Conservation (phyloP, 2,329 filamentous ascomycete species). For the Trichoderma atrobrunneum region DNA sequence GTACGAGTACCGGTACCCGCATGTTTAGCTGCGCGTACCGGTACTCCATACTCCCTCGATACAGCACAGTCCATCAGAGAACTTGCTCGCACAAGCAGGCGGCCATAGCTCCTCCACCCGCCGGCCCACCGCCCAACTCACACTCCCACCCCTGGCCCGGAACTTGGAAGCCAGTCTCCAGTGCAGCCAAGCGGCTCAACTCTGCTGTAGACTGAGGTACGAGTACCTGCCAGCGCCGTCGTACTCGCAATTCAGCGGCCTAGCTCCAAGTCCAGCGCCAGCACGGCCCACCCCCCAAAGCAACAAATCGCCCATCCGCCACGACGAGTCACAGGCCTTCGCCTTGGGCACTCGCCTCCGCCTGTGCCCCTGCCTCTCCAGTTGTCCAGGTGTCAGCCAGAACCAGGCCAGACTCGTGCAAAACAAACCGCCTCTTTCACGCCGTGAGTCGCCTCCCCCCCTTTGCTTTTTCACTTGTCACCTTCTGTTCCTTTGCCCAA, state of each 20-base stretch:
- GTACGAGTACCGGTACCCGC: neutral
- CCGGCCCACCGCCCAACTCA: neutral
- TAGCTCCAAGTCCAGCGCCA: neutral
- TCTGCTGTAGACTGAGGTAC: too few species aligned
- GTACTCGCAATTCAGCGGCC: neutral
- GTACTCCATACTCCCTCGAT: neutral
- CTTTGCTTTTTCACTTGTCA: slow-evolving; percentile 18
- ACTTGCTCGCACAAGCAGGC: neutral
- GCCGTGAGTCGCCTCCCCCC: slow-evolving; percentile 22
- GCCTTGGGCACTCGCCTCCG: slow-evolving; percentile 3
- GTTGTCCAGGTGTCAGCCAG: slow-evolving; percentile 17
- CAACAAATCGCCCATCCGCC: neutral
- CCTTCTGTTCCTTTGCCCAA: slow-evolving; percentile 21
- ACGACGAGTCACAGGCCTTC: slow-evolving; percentile 16
- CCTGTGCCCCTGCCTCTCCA: slow-evolving; percentile 13
- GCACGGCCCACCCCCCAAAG: neutral
- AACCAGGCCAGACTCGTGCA: slow-evolving; percentile 24
- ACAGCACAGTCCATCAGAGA: neutral
- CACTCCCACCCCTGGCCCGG: neutral
- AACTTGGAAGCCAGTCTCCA: neutral
- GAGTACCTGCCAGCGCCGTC: neutral
- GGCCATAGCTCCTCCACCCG: slow-evolving; percentile 1
- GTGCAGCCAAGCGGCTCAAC: neutral
- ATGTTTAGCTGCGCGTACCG: neutral
- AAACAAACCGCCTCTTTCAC: slow-evolving; percentile 30